Percentiles rank a stretch among this genome's conserved stretches.
Conservation (phyloP, 192 early-diverging fungal genomes). For the Coemansia sp. region DNA sequence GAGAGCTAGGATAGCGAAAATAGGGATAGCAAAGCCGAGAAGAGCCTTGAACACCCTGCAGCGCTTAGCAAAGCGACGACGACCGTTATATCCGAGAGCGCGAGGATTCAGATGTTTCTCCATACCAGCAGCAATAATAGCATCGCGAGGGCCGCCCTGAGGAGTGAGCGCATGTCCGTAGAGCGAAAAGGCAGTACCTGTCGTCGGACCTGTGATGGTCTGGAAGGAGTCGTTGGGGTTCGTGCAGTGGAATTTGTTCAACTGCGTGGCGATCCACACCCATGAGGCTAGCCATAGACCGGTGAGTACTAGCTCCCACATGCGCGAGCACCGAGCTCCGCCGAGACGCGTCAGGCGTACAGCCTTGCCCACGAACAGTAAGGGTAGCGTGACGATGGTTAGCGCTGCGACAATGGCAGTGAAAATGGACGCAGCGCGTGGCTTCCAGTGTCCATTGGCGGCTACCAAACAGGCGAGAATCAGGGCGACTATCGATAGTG, state of each 20-base stretch:
- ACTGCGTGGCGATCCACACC: conserved; percentile 56
- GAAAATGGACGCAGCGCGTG: conserved; percentile 53
- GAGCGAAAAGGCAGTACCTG: conserved; percentile 41
- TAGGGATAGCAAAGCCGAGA: conserved; percentile 48
- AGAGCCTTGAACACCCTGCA: conserved; percentile 56
- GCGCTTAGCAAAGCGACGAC: conserved; percentile 39
- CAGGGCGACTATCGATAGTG: conserved; percentile 39
- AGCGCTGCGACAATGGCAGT: conserved; percentile 48
- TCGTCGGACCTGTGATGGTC: conserved; percentile 8
- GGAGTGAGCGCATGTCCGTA: conserved; percentile 52
- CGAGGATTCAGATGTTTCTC: conserved; percentile 19
- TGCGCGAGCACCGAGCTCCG: conserved; percentile 46
- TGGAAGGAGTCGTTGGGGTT: conserved; percentile 12
- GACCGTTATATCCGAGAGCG: conserved; percentile 35
- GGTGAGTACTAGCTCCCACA: conserved; percentile 53
- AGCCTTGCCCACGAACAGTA: conserved; percentile 45
- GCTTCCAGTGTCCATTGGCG: conserved; percentile 58
- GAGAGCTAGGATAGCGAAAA: conserved; percentile 49
- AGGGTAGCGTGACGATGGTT: conserved; percentile 44
- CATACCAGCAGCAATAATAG: conserved; percentile 22
- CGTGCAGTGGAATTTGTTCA: conserved; percentile 55
- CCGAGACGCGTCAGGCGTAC: conserved; percentile 35
- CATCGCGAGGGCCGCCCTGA: conserved; percentile 34
- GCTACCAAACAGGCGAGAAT: conserved; percentile 52
- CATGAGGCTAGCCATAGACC: conserved; percentile 53